Evolutionary conservation across 495 filamentous ascomycete genomes (phyloP), one percentile per base, ranked within the genome.

Genomic region (Chlorociboria aeruginascens): DNA sequence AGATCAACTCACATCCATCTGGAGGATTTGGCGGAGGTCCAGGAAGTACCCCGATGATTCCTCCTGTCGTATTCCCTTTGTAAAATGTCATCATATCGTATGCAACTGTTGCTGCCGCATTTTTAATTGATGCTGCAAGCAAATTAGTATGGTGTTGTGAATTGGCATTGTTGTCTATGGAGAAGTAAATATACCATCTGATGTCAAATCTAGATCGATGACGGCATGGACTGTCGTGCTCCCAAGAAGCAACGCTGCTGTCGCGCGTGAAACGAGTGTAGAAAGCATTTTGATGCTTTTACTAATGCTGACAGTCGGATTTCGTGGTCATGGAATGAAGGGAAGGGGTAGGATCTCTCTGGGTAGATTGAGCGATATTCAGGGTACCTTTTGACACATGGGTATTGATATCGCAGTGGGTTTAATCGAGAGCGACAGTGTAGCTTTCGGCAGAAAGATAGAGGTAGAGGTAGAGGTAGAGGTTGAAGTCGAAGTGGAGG

Each of bases 1-100:
- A 12, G 11, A 28, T 52, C 35, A 35, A 58, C 75, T 61, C 71
- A 77, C 63, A 76, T 70, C 56, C 71, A 65, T 45, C 68, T 64
- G 49, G 29, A 13, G 52, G 52, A 10, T 64, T 62, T 6, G 71
- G 68, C 8, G 72, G 74, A 13, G 71, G 72, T 3, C 68, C 70
- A 32, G 74, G 71, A 9, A 88, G 67, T 38, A 86, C 74, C 29
- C 84, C 84, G 11, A 78, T 76, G 4, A 76, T 76, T 25, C 76
- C 69, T 25, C 78, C 81, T 0, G 73, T 63, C 40, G 73, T 57
- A 50, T 81, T 77, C 45, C 76, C 76, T 35, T 79, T 64, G 59
- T 89, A 87, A 60, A 76, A 78, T 34, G 63, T 63, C 63, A 87
- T 69, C 61, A 86, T 68, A 50, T 79, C 77, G 56, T 69, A 71